Conservation (phyloP, 495 filamentous ascomycete genomes). For the Parmelia sp. region DNA sequence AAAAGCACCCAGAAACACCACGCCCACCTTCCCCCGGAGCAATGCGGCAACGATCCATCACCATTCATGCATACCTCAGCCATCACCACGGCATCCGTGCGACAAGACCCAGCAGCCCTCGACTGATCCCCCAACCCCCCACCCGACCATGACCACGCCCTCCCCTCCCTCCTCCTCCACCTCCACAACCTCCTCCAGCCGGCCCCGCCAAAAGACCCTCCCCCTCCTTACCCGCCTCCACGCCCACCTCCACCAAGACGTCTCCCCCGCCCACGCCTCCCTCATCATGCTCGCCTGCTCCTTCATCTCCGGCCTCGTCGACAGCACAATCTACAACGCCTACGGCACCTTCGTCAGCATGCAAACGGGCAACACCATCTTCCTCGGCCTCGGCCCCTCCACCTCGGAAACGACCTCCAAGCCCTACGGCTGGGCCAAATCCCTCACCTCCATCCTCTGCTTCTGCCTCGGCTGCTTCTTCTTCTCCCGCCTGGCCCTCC, state of each 20-base stretch:
- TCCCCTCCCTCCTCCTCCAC: neutral
- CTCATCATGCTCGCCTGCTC: slow-evolving; percentile 44
- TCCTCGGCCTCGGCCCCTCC: slow-evolving; percentile 58
- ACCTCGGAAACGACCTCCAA: slow-evolving; percentile 38
- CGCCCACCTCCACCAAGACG: slow-evolving; percentile 30
- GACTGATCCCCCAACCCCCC: neutral
- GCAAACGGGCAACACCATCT: slow-evolving; percentile 61
- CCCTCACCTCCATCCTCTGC: slow-evolving; percentile 49
- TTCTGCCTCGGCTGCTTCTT: slow-evolving; percentile 52
- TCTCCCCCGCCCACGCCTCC: slow-evolving; percentile 37
- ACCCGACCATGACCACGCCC: neutral
- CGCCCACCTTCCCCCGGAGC: neutral
- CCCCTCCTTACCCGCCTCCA: neutral
- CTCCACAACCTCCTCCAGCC: neutral
- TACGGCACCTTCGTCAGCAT: slow-evolving; percentile 52
- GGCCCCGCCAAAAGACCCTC: neutral
- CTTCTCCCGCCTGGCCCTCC: slow-evolving; percentile 37
- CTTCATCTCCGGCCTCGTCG: slow-evolving; percentile 44
- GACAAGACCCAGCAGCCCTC: neutral
- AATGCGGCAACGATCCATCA: too few relatives aligned
- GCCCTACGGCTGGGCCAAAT: slow-evolving; percentile 59
- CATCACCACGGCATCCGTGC: too few relatives aligned
- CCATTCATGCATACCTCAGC: too few relatives aligned
- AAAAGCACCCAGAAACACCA: too few relatives aligned
- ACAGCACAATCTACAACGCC: slow-evolving; percentile 48